These are phyloP conservation scores for Ceratocystis diversiconidia DNA, from an alignment of 2,329 filamentous ascomycete genomes.

Conservation along the genomic window DNA sequence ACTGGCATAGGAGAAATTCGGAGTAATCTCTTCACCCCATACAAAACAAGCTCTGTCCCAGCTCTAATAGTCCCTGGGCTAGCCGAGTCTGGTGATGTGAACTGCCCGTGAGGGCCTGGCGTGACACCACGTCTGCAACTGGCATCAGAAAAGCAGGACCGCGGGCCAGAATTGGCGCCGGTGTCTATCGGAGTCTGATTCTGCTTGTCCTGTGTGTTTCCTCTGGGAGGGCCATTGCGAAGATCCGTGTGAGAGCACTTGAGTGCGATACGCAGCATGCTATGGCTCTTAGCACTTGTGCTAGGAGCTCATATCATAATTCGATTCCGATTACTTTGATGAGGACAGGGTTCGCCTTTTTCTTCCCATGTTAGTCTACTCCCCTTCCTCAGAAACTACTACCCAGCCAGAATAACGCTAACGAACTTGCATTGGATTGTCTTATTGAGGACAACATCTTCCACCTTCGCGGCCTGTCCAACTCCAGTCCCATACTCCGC, in stretches of 20 bases:
- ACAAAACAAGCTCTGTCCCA: conserved; percentile 29
- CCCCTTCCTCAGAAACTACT: background rate
- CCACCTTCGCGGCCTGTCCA: too few relatives aligned
- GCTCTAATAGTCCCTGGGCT: background rate
- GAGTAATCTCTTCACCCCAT: conserved; percentile 69
- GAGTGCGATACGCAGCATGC: conserved; percentile 89
- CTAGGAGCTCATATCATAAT: conserved; percentile 39
- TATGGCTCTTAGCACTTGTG: conserved; percentile 18
- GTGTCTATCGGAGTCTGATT: background rate
- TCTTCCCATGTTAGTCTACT: conserved; percentile 16
- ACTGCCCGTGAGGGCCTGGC: conserved; percentile 79
- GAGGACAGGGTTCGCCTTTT: conserved; percentile 49
- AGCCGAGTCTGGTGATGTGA: conserved; percentile 24
- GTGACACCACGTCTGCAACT: conserved; percentile 68
- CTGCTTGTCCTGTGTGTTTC: conserved; percentile 28
- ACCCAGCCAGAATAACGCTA: background rate
- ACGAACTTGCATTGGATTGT: background rate
- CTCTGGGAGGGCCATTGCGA: conserved; percentile 87
- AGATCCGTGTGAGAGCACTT: conserved; percentile 71
- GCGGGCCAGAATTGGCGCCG: conserved; percentile 8
- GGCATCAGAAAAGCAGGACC: conserved; percentile 80
- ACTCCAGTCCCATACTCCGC: too few relatives aligned
- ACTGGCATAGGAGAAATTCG: conserved; percentile 92
- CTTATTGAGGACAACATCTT: background rate
- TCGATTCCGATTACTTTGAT: conserved; percentile 90